phyloP scores from a whole-genome alignment of 164 flowering plant species.

The Dillenia suffruticosa region DNA sequence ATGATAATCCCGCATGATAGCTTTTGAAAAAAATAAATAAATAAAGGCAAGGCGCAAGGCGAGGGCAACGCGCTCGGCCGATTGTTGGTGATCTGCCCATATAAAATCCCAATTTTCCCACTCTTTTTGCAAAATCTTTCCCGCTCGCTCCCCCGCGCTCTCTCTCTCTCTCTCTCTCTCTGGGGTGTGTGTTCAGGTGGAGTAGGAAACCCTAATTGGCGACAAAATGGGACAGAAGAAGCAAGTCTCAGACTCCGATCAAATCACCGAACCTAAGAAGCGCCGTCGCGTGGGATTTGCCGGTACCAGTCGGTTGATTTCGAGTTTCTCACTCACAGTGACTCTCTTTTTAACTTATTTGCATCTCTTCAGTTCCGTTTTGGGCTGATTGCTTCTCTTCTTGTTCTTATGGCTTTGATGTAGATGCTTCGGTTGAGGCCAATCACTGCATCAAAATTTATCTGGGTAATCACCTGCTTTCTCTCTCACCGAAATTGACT shows the following conservation, averaged over 20 bases:
- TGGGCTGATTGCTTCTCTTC: background rate
- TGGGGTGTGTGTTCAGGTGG: too few species aligned
- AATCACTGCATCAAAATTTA: conserved; percentile 74
- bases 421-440: conserved; percentile 82
- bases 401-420: conserved; percentile 5
- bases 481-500: background rate
- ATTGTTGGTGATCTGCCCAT: too few species aligned
- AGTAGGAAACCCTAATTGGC: conserved; percentile 47
- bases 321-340: background rate
- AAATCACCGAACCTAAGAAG: conserved; percentile 46
- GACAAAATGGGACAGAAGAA: conserved; percentile 42
- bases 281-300: conserved; percentile 65
- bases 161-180: too few species aligned
- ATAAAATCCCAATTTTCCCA: too few species aligned
- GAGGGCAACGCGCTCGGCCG: too few species aligned
- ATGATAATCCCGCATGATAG: too few species aligned
- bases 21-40: too few species aligned
- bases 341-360: background rate
- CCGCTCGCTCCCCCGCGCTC: too few species aligned
- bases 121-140: too few species aligned
- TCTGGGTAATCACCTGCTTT: conserved; percentile 44
- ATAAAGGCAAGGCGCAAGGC: too few species aligned
- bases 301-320: conserved; percentile 31
- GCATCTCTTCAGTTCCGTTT: background rate
- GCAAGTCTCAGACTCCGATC: conserved; percentile 38